phyloP scores from a whole-genome alignment of 768 basidiomycete genomes.

The Suillus americanus region DNA sequence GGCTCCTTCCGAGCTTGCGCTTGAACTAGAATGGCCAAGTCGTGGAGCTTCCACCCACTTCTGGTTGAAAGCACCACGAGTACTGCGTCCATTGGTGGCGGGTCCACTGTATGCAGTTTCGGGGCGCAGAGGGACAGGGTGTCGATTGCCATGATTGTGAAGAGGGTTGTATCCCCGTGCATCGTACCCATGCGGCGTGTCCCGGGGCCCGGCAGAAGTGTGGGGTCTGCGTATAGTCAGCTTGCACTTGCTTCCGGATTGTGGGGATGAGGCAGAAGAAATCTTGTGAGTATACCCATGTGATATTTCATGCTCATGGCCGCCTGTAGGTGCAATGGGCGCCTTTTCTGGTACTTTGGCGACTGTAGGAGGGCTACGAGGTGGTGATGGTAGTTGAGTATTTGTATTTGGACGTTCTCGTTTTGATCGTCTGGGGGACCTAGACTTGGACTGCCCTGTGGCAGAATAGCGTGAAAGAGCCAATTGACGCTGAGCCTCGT shows the following conservation, averaged over 20 bases:
- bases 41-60: constrained; percentile 28
- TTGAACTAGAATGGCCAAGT: constrained; percentile 27
- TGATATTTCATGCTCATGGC: constrained; percentile 11
- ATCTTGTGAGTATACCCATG: constrained; percentile 25
- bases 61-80: constrained; percentile 20
- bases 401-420: constrained; percentile 25
- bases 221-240: constrained; percentile 56
- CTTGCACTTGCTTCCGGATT: constrained; percentile 27
- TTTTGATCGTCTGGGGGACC: constrained; percentile 51
- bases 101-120: constrained; percentile 28
- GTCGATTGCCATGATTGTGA: constrained; percentile 17
- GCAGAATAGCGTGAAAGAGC: constrained; percentile 57
- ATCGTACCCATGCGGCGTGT: constrained; percentile 40
- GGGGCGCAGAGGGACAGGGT: constrained; percentile 20
- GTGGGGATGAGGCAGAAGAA: constrained; percentile 32
- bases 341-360: constrained; percentile 12
- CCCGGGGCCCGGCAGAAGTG: constrained; percentile 72
- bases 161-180: constrained; percentile 12
- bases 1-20: constrained; percentile 53
- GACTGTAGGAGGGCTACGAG: constrained; percentile 29
- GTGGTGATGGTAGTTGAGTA: constrained; percentile 40
- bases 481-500: constrained; percentile 63
- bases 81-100: constrained; percentile 11
- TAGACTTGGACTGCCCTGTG: constrained; percentile 50
- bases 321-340: constrained; percentile 6